phyloP scores from a whole-genome alignment of 2,329 filamentous ascomycete genomes.

The Exophiala phaeomuriformis region DNA sequence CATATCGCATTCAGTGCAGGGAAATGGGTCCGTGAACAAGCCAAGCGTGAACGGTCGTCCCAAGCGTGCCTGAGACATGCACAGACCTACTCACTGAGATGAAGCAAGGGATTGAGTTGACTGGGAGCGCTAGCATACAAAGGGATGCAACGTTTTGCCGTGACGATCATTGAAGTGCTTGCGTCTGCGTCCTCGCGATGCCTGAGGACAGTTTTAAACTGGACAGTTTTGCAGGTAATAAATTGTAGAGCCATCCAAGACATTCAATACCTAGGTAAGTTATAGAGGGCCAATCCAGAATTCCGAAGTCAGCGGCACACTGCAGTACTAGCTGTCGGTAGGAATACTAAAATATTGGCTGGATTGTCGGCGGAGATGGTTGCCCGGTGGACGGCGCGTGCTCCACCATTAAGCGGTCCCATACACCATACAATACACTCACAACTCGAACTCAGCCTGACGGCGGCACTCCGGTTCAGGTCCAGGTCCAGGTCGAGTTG shows the following conservation, averaged over 20 bases:
- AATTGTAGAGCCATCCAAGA: too few relatives aligned
- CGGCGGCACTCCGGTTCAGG: too few relatives aligned
- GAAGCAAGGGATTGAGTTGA: neutral
- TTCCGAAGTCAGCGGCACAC: neutral
- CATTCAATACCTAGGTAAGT: neutral
- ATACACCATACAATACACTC: too few relatives aligned
- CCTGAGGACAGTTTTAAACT: too few relatives aligned
- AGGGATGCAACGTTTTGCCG: neutral
- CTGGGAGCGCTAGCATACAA: too few relatives aligned
- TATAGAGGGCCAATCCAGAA: neutral
- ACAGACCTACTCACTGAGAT: neutral
- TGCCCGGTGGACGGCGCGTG: neutral
- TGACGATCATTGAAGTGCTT: neutral
- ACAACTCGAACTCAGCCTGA: too few relatives aligned
- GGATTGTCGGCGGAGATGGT: neutral
- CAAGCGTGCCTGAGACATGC: constrained; percentile 10
- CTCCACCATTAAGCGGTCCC: neutral
- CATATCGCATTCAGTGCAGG: constrained; percentile 25
- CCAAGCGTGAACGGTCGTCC: constrained; percentile 18
- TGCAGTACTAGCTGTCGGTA: neutral
- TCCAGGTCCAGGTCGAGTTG: neutral
- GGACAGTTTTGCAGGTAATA: too few relatives aligned
- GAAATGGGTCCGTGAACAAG: constrained; percentile 27
- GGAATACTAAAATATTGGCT: neutral
- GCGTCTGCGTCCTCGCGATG: too few relatives aligned